Evolutionary conservation across 768 basidiomycete species (phyloP), one percentile per base, ranked within the genome.

Genomic region (Termitomyces sp.): DNA sequence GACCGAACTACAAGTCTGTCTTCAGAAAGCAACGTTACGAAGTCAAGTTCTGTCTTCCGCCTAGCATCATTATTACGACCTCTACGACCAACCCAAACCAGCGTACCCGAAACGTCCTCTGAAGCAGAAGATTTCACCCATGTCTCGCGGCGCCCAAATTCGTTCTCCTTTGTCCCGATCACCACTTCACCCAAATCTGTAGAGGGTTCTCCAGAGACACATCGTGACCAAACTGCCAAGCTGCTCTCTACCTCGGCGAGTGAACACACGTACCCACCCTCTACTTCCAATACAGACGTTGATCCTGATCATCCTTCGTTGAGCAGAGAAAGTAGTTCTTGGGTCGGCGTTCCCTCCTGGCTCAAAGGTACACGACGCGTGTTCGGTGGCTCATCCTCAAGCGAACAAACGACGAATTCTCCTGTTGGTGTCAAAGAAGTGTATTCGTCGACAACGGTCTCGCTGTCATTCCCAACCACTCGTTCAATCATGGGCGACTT

Each of bases 211-310:
- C 28, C 60, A 52, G 52, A 63, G 37, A 23, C 54, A 28, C 54
- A 16, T n/a, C 41, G 34, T 48, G 56, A 62, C 32, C 58, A 43
- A 35, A 46, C 56, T 37, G 42, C 40, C 48, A 64, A 62, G 59
- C 50, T 34, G 30, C 55, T 64, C 25, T 64, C 70, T 32, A 63
- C 70, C 28, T 57, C 64, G 64, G 35, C 58, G 19, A 64, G 63
- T 57, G 79, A 78, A 63, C 89, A 91, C 77, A 91, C 89, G 69
- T 91, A 91, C 76, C 89, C 89, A 57, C 89, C 89, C 46, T 85
- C 87, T 63, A 77, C 81, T 72, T 77, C 78, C 65, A 67, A 66
- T 69, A 77, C 79, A 63, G 67, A 68, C 67, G 65, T 73, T 68
- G 68, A 72, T 72, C 74, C 79, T 76, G 72, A 81, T 71, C 61